Evolutionary conservation across 2,329 filamentous ascomycete species (phyloP), one percentile per base, ranked within the genome.

Genomic region (Ambrosiella cleistominuta): DNA sequence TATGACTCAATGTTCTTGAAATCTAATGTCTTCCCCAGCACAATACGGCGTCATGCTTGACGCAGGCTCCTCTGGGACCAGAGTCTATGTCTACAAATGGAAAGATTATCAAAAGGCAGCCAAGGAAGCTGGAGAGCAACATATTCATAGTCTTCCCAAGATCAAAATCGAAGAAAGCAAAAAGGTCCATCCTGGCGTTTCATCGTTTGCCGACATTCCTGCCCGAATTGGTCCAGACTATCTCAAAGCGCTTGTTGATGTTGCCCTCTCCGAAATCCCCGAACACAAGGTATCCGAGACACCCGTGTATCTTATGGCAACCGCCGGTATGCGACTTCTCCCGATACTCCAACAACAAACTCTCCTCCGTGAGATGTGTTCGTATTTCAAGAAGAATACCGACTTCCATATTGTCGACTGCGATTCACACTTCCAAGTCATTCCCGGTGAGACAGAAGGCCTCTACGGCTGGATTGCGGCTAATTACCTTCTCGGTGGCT

Each of bases 401-500:
- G 73, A 81, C 3, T 97, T 98, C 65, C 79, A 84, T 56, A 75
- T 98, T 1, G 88, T 90, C n/a, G 88, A 97, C 68, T 98, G 93
- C 73, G 79, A 79, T 61, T 71, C 88, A 44, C 88, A 97, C 66
- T 84, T 98, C 13, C 90, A 96, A 68, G 88, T 97, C 38, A 98
- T 98, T 62, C 82, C 89, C 0, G 93, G 93, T 49, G 90, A 95
- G 69, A 97, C 93, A 0, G 93, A 98, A 69, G 93, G 90, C 2
- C 70, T 98, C 37, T 98, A 97, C 65, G 93, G 93, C 44, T 98
- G 93, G 93, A 86, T 98, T 64, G 91, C 94, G 7, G 87, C 91
- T 57, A 98, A 98, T 67, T 98, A 98, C 66, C 72, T 98, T 37
- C 76, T 98, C 1, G 91, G 89, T 36, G 88, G 89, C 3, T 97